Evolutionary conservation across 2,329 filamentous ascomycete species (phyloP).

Genomic region (Botryotinia globosa): DNA sequence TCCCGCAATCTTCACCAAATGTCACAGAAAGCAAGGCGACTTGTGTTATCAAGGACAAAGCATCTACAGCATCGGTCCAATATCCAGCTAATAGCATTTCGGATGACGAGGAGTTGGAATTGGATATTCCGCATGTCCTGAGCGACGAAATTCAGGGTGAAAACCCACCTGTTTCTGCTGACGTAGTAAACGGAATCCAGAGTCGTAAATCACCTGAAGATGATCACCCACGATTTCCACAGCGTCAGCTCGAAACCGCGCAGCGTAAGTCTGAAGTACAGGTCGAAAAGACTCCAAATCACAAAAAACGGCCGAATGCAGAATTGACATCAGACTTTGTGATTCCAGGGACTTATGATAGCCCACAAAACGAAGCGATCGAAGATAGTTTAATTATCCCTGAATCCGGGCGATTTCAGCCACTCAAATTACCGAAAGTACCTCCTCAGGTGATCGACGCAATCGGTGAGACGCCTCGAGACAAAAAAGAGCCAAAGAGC

Average conservation of each 20-base stretch:
- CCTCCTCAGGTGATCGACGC: not conserved
- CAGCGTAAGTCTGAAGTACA: constrained; percentile 25
- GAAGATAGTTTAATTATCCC: not conserved
- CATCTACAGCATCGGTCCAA: not conserved
- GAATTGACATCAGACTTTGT: constrained; percentile 25
- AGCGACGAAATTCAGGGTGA: constrained; percentile 27
- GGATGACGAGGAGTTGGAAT: constrained; percentile 32
- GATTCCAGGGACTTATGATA: constrained; percentile 28
- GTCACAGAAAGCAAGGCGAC: not conserved
- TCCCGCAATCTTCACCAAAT: not conserved
- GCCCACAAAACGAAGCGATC: not conserved
- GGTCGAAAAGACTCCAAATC: constrained; percentile 30
- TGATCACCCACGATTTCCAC: constrained; percentile 15
- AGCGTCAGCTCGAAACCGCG: constrained; percentile 26
- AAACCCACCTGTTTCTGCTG: constrained; percentile 22
- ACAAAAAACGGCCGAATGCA: not conserved
- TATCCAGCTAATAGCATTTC: constrained; percentile 17
- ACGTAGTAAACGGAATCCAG: constrained; percentile 29
- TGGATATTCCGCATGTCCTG: constrained; percentile 30
- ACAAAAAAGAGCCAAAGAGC: not conserved
- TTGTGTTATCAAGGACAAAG: not conserved
- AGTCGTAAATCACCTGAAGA: constrained; percentile 5
- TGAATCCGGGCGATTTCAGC: not conserved
- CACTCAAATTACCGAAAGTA: not conserved
- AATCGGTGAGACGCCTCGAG: not conserved